Evolutionary conservation across 768 basidiomycete genomes (phyloP).

Genomic region (Gymnopilus dilepis): DNA sequence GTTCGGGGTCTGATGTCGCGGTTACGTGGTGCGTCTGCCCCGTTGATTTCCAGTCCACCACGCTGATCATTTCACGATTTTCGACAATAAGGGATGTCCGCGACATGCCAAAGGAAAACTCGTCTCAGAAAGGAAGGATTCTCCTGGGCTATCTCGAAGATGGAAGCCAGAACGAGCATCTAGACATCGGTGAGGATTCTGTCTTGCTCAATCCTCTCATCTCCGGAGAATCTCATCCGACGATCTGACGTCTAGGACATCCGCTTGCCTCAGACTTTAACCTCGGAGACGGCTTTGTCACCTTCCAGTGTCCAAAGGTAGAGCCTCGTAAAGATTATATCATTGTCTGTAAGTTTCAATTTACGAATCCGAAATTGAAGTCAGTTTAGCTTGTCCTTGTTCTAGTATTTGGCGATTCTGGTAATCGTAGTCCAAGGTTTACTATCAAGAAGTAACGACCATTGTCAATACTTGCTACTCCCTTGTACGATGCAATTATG

Average conservation of each 20-base stretch:
- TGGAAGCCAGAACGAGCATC: constrained; percentile 48
- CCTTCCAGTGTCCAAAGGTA: constrained; percentile 50
- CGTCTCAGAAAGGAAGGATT: constrained; percentile 46
- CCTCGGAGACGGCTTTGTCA: constrained; percentile 45
- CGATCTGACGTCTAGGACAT: constrained; percentile 38
- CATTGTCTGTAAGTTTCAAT: constrained; percentile 50
- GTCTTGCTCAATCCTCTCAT: constrained; percentile 7
- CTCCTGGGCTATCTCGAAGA: constrained; percentile 47
- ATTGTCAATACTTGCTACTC: not conserved
- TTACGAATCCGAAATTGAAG: not conserved
- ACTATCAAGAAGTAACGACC: constrained; percentile 38
- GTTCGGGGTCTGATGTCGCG: constrained; percentile 35
- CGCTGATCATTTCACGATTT: constrained; percentile 28
- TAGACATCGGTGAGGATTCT: constrained; percentile 45
- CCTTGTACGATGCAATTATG: not conserved
- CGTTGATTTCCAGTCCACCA: constrained; percentile 14
- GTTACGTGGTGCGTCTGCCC: constrained; percentile 50
- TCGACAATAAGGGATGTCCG: constrained; percentile 45
- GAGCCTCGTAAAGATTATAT: constrained; percentile 45
- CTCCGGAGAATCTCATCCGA: constrained; percentile 18
- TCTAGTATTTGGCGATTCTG: constrained; percentile 63
- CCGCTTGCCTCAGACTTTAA: constrained; percentile 56
- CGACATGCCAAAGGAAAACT: constrained; percentile 35
- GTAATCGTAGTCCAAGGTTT: constrained; percentile 55
- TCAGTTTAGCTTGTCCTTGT: constrained; percentile 6